Conservation (phyloP, 306 rosid genomes). For the Fragaria vesca region DNA sequence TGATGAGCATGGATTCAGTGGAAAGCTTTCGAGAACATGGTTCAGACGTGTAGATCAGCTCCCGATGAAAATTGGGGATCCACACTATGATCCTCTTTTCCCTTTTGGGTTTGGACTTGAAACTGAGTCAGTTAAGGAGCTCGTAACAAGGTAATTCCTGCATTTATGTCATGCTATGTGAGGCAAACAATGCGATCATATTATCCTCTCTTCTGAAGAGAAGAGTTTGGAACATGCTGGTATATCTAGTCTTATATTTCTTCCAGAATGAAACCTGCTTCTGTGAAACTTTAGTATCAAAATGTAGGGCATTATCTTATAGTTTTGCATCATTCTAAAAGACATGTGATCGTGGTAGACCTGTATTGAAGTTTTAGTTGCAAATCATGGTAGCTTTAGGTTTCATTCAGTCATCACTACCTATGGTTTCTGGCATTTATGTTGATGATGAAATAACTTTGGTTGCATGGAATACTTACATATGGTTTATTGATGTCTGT, state of each 20-base stretch:
- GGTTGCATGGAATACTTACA: neutral
- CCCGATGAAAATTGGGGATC: constrained; percentile 84
- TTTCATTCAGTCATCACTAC: neutral
- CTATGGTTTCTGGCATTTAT: neutral
- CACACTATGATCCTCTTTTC: constrained; percentile 92
- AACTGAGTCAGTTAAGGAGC: constrained; percentile 65
- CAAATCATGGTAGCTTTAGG: neutral
- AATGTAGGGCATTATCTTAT: neutral
- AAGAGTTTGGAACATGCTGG: neutral
- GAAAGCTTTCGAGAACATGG: constrained; percentile 93
- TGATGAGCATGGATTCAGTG: constrained; percentile 81
- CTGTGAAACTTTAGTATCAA: neutral
- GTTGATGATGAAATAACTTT: neutral
- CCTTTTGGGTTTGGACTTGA: constrained; percentile 77
- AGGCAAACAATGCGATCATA: neutral
- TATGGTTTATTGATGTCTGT: constrained; percentile 15
- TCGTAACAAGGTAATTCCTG: constrained; percentile 53
- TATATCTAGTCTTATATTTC: neutral
- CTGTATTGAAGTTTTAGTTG: neutral
- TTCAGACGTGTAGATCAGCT: constrained; percentile 82
- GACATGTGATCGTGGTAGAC: neutral
- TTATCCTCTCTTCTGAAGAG: neutral
- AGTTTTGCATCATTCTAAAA: neutral
- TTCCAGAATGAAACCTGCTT: neutral
- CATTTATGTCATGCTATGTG: neutral